phyloP scores from a whole-genome alignment of 2,329 filamentous ascomycete species.

The Emergomyces pasteurianus region DNA sequence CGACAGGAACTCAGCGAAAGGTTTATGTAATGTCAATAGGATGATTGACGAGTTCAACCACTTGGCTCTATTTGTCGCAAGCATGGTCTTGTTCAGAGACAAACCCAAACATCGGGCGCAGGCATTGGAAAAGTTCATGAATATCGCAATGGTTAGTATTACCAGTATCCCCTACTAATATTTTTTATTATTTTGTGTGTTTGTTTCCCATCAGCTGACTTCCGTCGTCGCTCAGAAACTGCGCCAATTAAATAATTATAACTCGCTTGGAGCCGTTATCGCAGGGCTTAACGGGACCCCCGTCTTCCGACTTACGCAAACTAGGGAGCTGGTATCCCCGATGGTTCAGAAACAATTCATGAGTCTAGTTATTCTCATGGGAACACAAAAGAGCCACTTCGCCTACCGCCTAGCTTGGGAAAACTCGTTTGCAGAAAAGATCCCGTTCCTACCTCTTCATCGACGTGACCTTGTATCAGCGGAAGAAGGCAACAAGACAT shows the following conservation, averaged over 20 bases:
- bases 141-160: slow-evolving; percentile 49
- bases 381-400: slow-evolving; percentile 80
- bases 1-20: slow-evolving; percentile 47
- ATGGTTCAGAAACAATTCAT: slow-evolving; percentile 74
- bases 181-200: not conserved
- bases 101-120: slow-evolving; percentile 90
- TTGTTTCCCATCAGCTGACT: not conserved
- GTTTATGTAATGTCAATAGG: slow-evolving; percentile 75
- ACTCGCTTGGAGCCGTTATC: slow-evolving; percentile 83
- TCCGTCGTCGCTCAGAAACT: slow-evolving; percentile 46
- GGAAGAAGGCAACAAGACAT: slow-evolving; percentile 83
- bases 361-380: slow-evolving; percentile 82
- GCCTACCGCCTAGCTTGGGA: slow-evolving; percentile 97
- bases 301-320: slow-evolving; percentile 71
- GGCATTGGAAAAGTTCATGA: slow-evolving; percentile 93
- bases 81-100: slow-evolving; percentile 76
- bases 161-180: not conserved
- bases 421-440: slow-evolving; percentile 78
- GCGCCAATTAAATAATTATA: slow-evolving; percentile 91
- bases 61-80: slow-evolving; percentile 68
- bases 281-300: slow-evolving; percentile 84
- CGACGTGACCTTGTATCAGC: slow-evolving; percentile 82
- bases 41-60: slow-evolving; percentile 93
- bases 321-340: slow-evolving; percentile 59
- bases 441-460: slow-evolving; percentile 86